Base-by-base conservation (phyloP, 2,329 filamentous ascomycete genomes). In the Rhynchosporium secalis region DNA sequence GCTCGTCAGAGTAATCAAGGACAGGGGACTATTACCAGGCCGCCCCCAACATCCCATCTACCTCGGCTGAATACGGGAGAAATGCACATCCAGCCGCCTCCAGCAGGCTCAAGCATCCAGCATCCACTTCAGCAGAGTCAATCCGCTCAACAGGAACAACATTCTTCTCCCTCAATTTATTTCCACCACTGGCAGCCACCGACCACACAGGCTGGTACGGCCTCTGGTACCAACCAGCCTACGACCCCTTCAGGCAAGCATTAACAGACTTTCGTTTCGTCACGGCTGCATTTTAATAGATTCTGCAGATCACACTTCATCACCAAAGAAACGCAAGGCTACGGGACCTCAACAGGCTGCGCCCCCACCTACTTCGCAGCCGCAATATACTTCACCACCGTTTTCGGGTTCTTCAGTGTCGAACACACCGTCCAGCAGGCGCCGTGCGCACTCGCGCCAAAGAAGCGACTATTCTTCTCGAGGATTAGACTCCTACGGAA, bases 101-200 rank as follows among this genome's bases (percentile, higher is more conserved):
- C 75, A n/a, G 62, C 66, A 54, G 70, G 68, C 31, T 66, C 78
- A 78, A 40, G 78, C 40, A 75, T 78, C 69, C 73, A 78, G 8
- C 71, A 73, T 75, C 81, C 78, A 72, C 83, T 80, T 71, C 80
- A 79, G 70, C 83, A 78, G 73, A 75, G 77, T 45, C 82, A 85
- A 60, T 76, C 79, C 7, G 76, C 77, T 55, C 68, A 68, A 63
- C 83, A 89, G 68, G 85, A 87, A 66, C 49, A 68, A 28, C 70
- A 72, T 52, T 83, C 86, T 20, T 91, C 89, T 46, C 86, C 89
- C 0, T 89, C 88, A 28, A 90, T 96, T 54, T 95, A 91, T 75
- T 96, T 96, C 74, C 91, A 96, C 73, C 91, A 96, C 74, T 96
- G 92, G 92, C 90, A 94, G 63, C 92, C 92, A 51, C 92, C 92